Evolutionary conservation across 176 grass and related monocot genomes (phyloP), one percentile per base, ranked within the genome.

Genomic region (Miscanthus lutarioriparius): DNA sequence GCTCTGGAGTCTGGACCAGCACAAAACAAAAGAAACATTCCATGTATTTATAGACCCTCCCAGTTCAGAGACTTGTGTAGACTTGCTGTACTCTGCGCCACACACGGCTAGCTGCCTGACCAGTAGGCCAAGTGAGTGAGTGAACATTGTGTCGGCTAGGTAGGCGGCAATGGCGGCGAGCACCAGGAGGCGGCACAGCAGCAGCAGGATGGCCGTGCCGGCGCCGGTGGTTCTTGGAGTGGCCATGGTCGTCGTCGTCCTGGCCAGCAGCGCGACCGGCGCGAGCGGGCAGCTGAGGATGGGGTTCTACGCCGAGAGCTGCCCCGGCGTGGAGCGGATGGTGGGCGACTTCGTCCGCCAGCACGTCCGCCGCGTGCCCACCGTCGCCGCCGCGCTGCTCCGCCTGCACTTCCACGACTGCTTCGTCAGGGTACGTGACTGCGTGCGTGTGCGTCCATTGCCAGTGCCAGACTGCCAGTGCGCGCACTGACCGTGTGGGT

Each of bases 321-420:
- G 96, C 74, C 96, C 93, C 0, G 77, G 79, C 33, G 91, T 90
- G 59, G 96, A 98, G 89, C 65, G 51, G 15, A 25, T 98, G 58
- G 89, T 98, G 25, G 79, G 78, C n/a, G 78, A 87, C 35, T 98
- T 89, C 87, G 91, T 95, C 63, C 89, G 84, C 81, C 53, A 72
- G 89, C 96, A 98, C 78, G 92, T 95, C 80, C 47, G 83, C 10
- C 85, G 91, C 81, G 91, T 90, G 77, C 96, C 96, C 73, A 85
- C 87, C 47, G 61, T 98, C 58, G 96, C 96, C 64, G 86, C 96
- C 65, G 68, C 93, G 59, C 86, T 98, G 48, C 96, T 98, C 74
- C 79, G 96, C 15, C 85, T 90, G 32, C 93, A 98, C 80, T 93
- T 92, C 91, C 95, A 98, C 87, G 95, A 98, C 70, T 98, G 92